phyloP scores from a whole-genome alignment of 257 asterid genomes.

The Solanum peruvianum region DNA sequence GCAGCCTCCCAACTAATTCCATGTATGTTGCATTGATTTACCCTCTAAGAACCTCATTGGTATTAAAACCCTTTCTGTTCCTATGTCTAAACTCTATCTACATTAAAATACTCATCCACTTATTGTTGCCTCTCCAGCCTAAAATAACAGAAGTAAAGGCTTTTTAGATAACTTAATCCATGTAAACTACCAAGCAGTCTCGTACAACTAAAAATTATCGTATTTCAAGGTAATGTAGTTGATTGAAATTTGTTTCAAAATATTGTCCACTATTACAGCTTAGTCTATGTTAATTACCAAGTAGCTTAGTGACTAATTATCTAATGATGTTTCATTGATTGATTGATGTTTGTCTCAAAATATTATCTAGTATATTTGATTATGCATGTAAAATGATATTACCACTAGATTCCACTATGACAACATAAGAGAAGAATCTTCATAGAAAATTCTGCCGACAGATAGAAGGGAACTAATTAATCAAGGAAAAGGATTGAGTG shows the following conservation, averaged over 20 bases:
- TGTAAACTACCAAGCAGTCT: neutral
- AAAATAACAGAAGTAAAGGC: neutral
- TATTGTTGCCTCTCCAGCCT: neutral
- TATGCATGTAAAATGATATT: neutral
- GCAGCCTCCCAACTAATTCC: neutral
- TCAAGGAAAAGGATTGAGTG: neutral
- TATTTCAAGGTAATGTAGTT: neutral
- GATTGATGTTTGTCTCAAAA: neutral
- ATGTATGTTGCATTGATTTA: neutral
- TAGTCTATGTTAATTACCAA: neutral
- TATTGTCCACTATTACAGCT: neutral
- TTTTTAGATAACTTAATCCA: neutral
- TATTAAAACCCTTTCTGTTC: neutral
- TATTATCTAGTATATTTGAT: neutral
- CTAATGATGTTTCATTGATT: neutral
- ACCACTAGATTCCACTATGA: neutral
- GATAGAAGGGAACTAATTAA: neutral
- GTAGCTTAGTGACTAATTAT: neutral
- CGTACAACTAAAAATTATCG: neutral
- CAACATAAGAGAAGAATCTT: neutral
- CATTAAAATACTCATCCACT: neutral
- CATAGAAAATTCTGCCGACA: neutral
- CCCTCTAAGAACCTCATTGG: neutral
- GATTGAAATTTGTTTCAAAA: neutral
- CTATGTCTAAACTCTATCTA: neutral